Evolutionary conservation across 768 basidiomycete species (phyloP), one percentile per base, ranked within the genome.

Genomic region (Collybia nuda): DNA sequence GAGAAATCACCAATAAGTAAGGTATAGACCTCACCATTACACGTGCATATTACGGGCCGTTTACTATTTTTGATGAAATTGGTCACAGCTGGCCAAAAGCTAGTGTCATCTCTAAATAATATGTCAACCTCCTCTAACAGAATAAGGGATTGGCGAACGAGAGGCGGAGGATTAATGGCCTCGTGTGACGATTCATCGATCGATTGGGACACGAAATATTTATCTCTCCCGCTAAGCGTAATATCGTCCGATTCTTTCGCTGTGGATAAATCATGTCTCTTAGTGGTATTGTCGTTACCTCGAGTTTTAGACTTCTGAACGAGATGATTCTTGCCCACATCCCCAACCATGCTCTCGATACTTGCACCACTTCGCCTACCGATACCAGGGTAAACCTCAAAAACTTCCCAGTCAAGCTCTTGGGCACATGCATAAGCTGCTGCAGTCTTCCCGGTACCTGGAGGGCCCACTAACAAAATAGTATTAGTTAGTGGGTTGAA

Each of bases 101-200:
- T 86, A 26, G 66, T 63, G 70, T 95, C 97, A 43, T 93, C 90
- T 53, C 82, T 84, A 71, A 86, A 99, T 41, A 98, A 72, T 37
- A 98, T 82, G 67, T 99, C 97, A 6, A 93, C 96, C 64, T 99
- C 97, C 66, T 99, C 97, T 12, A 99, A 68, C 35, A 99, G 75
- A 53, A 98, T 88, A 45, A 96, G 64, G 0, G 93, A 95, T 71
- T 99, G 96, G 48, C 83, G 77, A 51, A 90, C 71, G 21, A 60
- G 56, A 54, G 62, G 60, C 41, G 56, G 50, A 40, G 51, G 43
- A 28, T 50, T 62, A 37, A 48, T 56, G 44, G 51, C 14, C 29
- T 54, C n/a, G 36, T 26, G 17, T 15, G 22, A 24, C 28, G 24
- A 26, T 38, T 47, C 19, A 47, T 39, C 23, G 19, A 9, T 12